Percentiles rank a stretch among this genome's conserved stretches.
Conservation (phyloP, 208 protist species). For the Acanthamoeba royreba region DNA sequence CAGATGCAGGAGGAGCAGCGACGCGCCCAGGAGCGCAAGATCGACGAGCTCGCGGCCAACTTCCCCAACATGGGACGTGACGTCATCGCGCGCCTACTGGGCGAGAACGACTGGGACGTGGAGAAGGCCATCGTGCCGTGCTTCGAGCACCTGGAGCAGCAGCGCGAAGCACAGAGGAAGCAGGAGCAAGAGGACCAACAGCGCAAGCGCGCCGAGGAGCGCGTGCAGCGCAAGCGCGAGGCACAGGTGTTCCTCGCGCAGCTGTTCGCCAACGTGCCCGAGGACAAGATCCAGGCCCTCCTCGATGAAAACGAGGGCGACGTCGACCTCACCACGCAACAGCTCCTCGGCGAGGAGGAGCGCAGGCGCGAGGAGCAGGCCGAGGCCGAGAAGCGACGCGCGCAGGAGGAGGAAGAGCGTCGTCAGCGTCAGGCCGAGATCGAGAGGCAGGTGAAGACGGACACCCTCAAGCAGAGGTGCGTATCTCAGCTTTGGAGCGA, state of each 20-base stretch:
- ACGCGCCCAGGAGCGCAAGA: not conserved
- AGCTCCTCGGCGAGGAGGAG: not conserved
- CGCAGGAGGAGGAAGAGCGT: not conserved
- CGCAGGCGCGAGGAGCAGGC: not conserved
- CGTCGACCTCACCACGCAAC: not conserved
- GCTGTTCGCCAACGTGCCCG: constrained; percentile 8
- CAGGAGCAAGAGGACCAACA: not conserved
- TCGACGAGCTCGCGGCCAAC: not conserved
- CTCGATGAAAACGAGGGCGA: constrained; percentile 36
- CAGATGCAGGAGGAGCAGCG: not conserved
- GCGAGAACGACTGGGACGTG: constrained; percentile 31
- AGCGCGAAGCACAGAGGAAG: not conserved
- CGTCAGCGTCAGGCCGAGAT: not conserved
- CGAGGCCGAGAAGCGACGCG: not conserved
- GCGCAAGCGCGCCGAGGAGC: not conserved
- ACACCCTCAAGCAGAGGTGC: not conserved
- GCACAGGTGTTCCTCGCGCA: not conserved
- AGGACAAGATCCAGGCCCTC: not conserved
- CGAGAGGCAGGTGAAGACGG: not conserved
- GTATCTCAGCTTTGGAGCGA: not conserved
- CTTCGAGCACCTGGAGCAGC: not conserved
- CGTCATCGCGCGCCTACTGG: not conserved
- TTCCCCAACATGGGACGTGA: not conserved
- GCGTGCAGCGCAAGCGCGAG: not conserved
- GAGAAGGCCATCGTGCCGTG: not conserved